phyloP scores from a whole-genome alignment of 768 basidiomycete genomes.

The Coprinellus micaceus region DNA sequence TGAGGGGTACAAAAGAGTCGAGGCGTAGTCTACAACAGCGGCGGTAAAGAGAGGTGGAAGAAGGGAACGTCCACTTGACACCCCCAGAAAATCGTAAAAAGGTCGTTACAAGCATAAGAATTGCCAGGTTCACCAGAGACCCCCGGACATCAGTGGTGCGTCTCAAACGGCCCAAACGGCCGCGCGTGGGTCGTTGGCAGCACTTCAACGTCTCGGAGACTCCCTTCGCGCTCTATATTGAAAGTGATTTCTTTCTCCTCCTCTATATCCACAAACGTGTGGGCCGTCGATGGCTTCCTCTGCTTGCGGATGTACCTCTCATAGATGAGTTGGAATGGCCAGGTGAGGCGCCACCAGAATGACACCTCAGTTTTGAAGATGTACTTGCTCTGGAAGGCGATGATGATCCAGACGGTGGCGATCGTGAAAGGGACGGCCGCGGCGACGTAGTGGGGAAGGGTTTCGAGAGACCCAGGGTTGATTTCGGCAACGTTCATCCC shows the following conservation, averaged over 20 bases:
- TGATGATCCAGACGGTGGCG: slow-evolving; percentile 50
- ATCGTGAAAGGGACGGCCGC: slow-evolving; percentile 45
- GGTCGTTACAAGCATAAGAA: too few relatives aligned
- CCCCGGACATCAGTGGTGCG: too few relatives aligned
- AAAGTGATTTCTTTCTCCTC: neutral
- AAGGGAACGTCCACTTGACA: too few relatives aligned
- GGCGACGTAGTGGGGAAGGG: slow-evolving; percentile 40
- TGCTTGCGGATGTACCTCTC: neutral
- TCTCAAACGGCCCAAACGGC: too few relatives aligned
- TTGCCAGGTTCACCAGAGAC: too few relatives aligned
- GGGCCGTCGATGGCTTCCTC: neutral
- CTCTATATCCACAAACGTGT: neutral
- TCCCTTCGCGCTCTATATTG: neutral
- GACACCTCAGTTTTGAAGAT: slow-evolving; percentile 26
- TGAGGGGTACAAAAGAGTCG: too few relatives aligned
- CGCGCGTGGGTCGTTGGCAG: too few relatives aligned
- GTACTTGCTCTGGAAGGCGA: slow-evolving; percentile 49
- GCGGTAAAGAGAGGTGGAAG: too few relatives aligned
- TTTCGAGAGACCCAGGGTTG: slow-evolving; percentile 29
- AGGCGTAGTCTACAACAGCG: too few relatives aligned
- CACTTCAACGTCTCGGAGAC: too few relatives aligned
- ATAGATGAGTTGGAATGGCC: slow-evolving; percentile 28
- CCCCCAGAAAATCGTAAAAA: too few relatives aligned
- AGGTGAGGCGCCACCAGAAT: slow-evolving; percentile 31
- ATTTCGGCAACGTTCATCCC: slow-evolving; percentile 44